These are phyloP conservation scores for Penicillium expansum DNA, from an alignment of 2,329 filamentous ascomycete genomes.

Conservation along the genomic window DNA sequence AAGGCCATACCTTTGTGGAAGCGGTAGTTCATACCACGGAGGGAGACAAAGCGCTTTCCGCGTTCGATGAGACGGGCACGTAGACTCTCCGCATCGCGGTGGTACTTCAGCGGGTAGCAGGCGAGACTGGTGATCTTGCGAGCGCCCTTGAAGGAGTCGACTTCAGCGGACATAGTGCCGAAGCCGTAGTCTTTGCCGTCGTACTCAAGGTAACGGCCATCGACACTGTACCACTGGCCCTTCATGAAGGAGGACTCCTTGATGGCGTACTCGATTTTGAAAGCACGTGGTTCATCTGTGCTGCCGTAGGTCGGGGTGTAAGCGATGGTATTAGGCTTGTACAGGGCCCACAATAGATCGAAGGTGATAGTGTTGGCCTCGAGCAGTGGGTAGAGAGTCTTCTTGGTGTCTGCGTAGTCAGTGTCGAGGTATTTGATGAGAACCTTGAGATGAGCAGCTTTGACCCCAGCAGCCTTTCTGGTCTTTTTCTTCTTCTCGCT, in stretches of 20 bases:
- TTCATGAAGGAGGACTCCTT: constrained; percentile 68
- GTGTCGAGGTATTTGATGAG: constrained; percentile 74
- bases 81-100: constrained; percentile 67
- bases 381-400: constrained; percentile 75
- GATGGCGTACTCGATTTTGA: constrained; percentile 75
- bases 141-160: constrained; percentile 73
- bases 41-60: constrained; percentile 76
- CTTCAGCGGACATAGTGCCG: constrained; percentile 66
- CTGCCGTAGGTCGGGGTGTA: constrained; percentile 76
- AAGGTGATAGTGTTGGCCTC: constrained; percentile 83
- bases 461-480: constrained; percentile 37
- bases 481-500: constrained; percentile 52
- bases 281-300: constrained; percentile 72
- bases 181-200: constrained; percentile 83
- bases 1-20: constrained; percentile 82
- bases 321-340: constrained; percentile 79
- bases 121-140: constrained; percentile 76
- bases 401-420: constrained; percentile 75
- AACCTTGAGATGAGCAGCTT: constrained; percentile 59
- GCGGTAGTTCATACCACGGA: constrained; percentile 81
- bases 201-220: constrained; percentile 76
- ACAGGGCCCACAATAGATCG: constrained; percentile 82
- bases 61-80: constrained; percentile 69
- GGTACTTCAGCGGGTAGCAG: constrained; percentile 76
- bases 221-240: constrained; percentile 72